Conservation (phyloP, 306 rosid genomes). For the Dryas alaskensis region DNA sequence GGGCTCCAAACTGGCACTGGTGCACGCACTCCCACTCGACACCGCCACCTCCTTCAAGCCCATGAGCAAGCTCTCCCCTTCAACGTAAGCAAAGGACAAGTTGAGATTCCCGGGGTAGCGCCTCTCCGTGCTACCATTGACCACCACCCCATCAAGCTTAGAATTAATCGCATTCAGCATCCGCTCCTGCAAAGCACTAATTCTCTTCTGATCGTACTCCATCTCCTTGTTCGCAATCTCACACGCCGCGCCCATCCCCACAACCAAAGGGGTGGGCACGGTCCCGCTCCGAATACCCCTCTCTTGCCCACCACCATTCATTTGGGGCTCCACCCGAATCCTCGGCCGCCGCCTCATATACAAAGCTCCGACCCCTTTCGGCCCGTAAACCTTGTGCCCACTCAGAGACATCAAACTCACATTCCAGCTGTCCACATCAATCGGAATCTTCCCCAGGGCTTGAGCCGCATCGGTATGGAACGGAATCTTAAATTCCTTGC, state of each 20-base stretch:
- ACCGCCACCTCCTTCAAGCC: slow-evolving; percentile 98
- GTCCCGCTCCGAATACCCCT: slow-evolving; percentile 93
- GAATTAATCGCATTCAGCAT: slow-evolving; percentile 57
- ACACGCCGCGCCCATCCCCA: slow-evolving; percentile 90
- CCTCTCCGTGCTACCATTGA: slow-evolving; percentile 86
- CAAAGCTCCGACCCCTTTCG: slow-evolving; percentile 84
- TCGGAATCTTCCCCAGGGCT: slow-evolving; percentile 83
- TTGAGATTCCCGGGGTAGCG: slow-evolving; percentile 78
- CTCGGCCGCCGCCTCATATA: slow-evolving; percentile 81
- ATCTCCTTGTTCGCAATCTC: slow-evolving; percentile 77
- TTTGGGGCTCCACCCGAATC: slow-evolving; percentile 96
- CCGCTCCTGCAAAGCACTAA: slow-evolving; percentile 54
- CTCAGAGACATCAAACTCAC: slow-evolving; percentile 90
- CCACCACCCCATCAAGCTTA: slow-evolving; percentile 77
- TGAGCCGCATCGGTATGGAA: slow-evolving; percentile 97
- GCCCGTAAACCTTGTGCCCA: slow-evolving; percentile 88
- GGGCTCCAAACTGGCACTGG: slow-evolving; percentile 97
- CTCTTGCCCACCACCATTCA: slow-evolving; percentile 98
- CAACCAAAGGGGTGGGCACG: slow-evolving; percentile 80
- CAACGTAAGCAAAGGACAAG: slow-evolving; percentile 78
- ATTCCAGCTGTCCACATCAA: slow-evolving; percentile 86
- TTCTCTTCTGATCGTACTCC: slow-evolving; percentile 74
- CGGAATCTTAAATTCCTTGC: slow-evolving; percentile 72
- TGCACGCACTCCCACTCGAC: slow-evolving; percentile 97
- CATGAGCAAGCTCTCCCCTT: slow-evolving; percentile 94